These are phyloP conservation scores for Dioscorea alata DNA, from an alignment of 106 monocot species.

Conservation along the genomic window DNA sequence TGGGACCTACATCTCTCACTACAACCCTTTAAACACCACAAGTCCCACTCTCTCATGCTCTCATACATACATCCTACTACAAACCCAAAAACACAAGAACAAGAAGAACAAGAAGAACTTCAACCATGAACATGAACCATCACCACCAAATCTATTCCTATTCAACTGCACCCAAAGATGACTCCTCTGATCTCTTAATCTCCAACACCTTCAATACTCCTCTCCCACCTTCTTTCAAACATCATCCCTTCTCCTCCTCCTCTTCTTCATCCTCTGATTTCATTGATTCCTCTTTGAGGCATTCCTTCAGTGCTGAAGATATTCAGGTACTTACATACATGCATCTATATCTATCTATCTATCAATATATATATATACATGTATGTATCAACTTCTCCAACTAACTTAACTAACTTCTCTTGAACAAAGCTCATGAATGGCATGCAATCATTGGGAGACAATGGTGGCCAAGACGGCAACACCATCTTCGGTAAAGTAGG, in stretches of 20 bases:
- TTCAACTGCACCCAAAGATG: no score
- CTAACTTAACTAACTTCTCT: not conserved
- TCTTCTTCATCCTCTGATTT: not conserved
- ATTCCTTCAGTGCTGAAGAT: not conserved
- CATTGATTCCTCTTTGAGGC: not conserved
- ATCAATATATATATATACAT: not conserved
- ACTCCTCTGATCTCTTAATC: no score
- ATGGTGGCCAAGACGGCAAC: conserved; percentile 1
- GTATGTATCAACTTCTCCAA: not conserved
- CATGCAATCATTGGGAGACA: not conserved
- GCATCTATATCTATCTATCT: not conserved
- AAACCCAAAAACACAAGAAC: no score
- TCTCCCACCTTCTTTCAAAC: no score
- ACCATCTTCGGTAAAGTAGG: conserved; percentile 12
- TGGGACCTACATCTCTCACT: no score
- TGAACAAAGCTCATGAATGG: not conserved
- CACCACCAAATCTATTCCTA: no score
- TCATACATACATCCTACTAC: no score
- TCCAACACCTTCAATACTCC: no score
- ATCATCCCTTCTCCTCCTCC: not conserved
- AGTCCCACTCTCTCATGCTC: no score
- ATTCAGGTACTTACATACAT: not conserved
- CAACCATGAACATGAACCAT: no score
- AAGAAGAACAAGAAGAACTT: no score
- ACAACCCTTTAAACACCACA: no score